Conservation (phyloP, 192 early-diverging fungal genomes). For the Ambispora gerdemannii region DNA sequence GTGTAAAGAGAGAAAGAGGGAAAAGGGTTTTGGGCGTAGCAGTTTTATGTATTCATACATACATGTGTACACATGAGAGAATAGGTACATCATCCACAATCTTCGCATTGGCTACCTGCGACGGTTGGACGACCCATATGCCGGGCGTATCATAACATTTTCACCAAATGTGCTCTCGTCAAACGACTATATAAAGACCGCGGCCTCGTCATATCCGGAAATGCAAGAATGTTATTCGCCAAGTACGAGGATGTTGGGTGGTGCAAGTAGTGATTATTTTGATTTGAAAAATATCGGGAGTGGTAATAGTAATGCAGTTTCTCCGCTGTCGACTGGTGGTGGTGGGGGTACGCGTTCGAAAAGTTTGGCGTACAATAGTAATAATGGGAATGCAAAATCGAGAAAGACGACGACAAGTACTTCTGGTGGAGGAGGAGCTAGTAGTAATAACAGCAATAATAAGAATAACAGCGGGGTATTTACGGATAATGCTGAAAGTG, state of each 20-base stretch:
- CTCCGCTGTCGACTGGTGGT: constrained; percentile 11
- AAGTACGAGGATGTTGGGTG: constrained; percentile 21
- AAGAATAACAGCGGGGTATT: too few relatives aligned
- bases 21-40: not conserved
- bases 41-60: not conserved
- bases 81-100: constrained; percentile 66
- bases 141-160: constrained; percentile 72
- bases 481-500: constrained; percentile 52
- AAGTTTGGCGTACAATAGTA: not conserved
- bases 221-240: constrained; percentile 61
- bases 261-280: constrained; percentile 14
- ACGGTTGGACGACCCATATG: constrained; percentile 66
- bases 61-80: not conserved
- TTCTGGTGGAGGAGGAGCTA: not conserved
- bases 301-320: constrained; percentile 12
- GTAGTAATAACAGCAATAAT: constrained; percentile 24
- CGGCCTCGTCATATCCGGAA: constrained; percentile 55
- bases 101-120: constrained; percentile 70
- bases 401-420: not conserved
- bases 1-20: not conserved
- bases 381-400: constrained; percentile 4
- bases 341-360: not conserved
- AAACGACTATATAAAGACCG: constrained; percentile 60
- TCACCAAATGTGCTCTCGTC: constrained; percentile 50
- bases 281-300: not conserved